Evolutionary conservation across 2,329 filamentous ascomycete genomes (phyloP).

Genomic region (Nigrospora oryzae): DNA sequence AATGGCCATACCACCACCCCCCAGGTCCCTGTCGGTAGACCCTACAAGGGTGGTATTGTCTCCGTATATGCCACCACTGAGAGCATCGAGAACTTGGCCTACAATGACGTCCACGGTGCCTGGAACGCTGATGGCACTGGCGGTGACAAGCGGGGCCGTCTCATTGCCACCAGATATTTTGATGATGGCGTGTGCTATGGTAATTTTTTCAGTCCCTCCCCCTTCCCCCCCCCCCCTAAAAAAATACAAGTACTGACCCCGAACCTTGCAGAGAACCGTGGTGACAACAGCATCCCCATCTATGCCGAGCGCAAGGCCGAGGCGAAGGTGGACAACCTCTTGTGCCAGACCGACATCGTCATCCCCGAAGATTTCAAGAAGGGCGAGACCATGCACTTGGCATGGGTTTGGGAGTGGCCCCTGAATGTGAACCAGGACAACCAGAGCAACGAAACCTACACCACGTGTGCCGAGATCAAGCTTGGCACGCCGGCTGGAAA

Average conservation of each 20-base stretch:
- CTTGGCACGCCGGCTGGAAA: conserved; percentile 18
- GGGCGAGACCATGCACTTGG: conserved; percentile 66
- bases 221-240: too few species aligned
- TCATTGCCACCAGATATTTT: conserved; percentile 71
- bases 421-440: conserved; percentile 38
- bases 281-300: conserved; percentile 32
- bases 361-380: conserved; percentile 59
- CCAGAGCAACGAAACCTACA: conserved; percentile 48
- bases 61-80: conserved; percentile 65
- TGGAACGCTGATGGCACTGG: conserved; percentile 79
- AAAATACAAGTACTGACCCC: too few species aligned
- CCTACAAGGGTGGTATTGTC: conserved; percentile 57
- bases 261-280: conserved; percentile 49
- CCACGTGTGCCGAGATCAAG: conserved; percentile 35
- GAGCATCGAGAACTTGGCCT: conserved; percentile 30
- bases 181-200: conserved; percentile 83
- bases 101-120: conserved; percentile 51
- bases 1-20: conserved; percentile 19
- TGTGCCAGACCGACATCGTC: conserved; percentile 75
- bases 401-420: conserved; percentile 97
- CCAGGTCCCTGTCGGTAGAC: conserved; percentile 45
- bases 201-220: too few species aligned
- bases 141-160: conserved; percentile 67
- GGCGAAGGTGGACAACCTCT: conserved; percentile 48
- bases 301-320: conserved; percentile 49